Evolutionary conservation across 2,329 filamentous ascomycete species (phyloP), one percentile per base, ranked within the genome.

Genomic region (Ophiocordyceps unilateralis): DNA sequence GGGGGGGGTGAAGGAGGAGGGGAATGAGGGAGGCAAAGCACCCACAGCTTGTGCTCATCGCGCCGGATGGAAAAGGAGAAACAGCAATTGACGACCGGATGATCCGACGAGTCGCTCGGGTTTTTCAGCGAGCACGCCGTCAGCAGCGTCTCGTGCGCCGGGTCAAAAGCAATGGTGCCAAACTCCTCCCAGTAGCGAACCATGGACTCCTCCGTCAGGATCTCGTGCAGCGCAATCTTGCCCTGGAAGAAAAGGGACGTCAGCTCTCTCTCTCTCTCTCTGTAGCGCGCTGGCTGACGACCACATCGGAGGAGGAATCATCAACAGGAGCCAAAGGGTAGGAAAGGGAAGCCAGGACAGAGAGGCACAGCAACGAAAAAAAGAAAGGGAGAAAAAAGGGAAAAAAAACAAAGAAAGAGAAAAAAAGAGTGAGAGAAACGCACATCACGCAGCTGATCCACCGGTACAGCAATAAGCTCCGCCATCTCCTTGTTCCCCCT

Each of bases 101-200:
- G 75, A 39, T 76, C 76, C 3, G 80, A 77, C 46, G 73, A 73
- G 41, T 77, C 70, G 48, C 78, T 75, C 4, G 84, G 88, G 50
- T 79, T 88, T 61, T 94, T 94, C 47, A 98, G 65, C 11, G 84
- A 82, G 58, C 91, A 98, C 50, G 84, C 89, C 20, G 91, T 98
- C 51, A 98, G 68, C 54, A 98, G 85, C 20, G 89, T 93, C 59
- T 98, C 94, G 58, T 96, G 91, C 10, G 77, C 80, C 45, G 81
- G 78, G 57, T 98, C 91, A 61, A 98, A 98, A 10, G 91, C 93
- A 53, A 98, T 96, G 5, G 87, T 89, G 41, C 89, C 88, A 56
- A 98, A 98, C 55, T 98, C 94, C 62, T 98, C 91, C 91, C 91
- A 98, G 56, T 98, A 98, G 53, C 85, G 84, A 43, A 96, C 91